Evolutionary conservation across 83 land plant genomes (phyloP), one percentile per base, ranked within the genome.

Genomic region (Picea abies): DNA sequence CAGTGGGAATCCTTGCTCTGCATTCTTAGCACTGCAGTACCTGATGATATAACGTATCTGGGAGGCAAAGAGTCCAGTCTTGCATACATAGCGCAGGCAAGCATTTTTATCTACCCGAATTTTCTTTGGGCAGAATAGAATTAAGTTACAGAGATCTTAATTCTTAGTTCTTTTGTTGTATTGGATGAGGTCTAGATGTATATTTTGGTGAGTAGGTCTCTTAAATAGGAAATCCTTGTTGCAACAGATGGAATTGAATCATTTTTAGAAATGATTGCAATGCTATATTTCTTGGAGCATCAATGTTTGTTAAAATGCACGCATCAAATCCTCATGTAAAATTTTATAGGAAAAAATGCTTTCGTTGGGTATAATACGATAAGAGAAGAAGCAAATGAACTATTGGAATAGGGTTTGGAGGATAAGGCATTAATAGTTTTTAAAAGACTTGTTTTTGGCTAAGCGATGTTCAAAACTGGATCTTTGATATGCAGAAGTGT

Each of bases 221-320:
- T 41, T 41, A 41, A 41, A 4, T 41, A 41, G 5, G 44, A 41
- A 5, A 41, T 5, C 44, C 44, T 41, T 41, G 44, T 41, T 41
- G 4, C 5, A 4, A 41, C 5, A 41, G 44, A 41, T 41, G 44
- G 44, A 41, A 41, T 41, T 41, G 44, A 41, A 41, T 41, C 44
- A 41, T 41, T 41, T 41, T 41, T 41, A 41, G 44, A 41, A 41
- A 41, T 3, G 98, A 65, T 95, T 29, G 35, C 89, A 82, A 87
- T 93, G 65, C 81, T 82, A 29, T 93, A 93, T 68, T 93, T 84
- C 82, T 68, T 90, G 78, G 98, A 95, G 86, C 85, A 94, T 26
- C 96, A 95, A 84, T 93, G 94, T 88, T 84, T 95, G 87, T 83
- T 93, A 84, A 93, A 93, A 85, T 95, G 94, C 70, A 84, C 85